A percentile compares a stretch with the other conserved stretches of the same genome.
These are phyloP conservation scores for Paracamarosporium sp. DNA, from an alignment of 2,329 filamentous ascomycete genomes.

Conservation along the genomic window DNA sequence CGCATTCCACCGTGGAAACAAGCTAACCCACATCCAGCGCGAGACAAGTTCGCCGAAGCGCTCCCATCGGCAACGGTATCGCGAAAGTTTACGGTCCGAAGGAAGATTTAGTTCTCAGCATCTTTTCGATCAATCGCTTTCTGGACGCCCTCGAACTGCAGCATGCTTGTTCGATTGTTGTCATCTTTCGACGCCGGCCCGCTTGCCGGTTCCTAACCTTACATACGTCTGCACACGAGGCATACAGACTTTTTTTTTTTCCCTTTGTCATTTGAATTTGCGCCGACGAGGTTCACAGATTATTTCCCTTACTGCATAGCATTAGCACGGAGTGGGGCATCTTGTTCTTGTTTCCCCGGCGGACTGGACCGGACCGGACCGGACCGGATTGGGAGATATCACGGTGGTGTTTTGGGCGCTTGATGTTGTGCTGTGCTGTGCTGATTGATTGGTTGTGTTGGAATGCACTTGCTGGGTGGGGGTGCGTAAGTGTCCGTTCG, in stretches of 20 bases:
- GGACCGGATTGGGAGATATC: background rate
- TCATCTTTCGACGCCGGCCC: background rate
- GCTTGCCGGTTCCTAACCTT: background rate
- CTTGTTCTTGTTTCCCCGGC: background rate
- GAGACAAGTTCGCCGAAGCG: slow-evolving; percentile 53
- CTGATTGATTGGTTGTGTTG: too few relatives aligned
- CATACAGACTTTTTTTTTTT: background rate
- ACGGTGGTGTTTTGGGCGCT: background rate
- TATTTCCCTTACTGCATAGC: slow-evolving; percentile 1
- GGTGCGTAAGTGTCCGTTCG: too few relatives aligned
- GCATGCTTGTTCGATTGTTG: background rate
- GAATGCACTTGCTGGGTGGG: too few relatives aligned
- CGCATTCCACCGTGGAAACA: background rate
- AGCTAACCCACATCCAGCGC: slow-evolving; percentile 45
- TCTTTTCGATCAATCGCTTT: background rate
- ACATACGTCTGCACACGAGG: background rate
- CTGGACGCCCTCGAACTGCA: background rate
- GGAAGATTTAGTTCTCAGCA: slow-evolving; percentile 43
- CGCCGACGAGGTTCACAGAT: background rate
- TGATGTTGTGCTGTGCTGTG: too few relatives aligned
- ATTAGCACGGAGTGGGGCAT: slow-evolving; percentile 2
- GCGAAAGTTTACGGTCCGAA: slow-evolving; percentile 51
- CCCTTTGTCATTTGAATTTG: background rate
- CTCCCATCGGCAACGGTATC: slow-evolving; percentile 52
- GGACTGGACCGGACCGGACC: background rate